Base-by-base conservation (phyloP, 2,329 filamentous ascomycete species). In the Sporothrix pallida region DNA sequence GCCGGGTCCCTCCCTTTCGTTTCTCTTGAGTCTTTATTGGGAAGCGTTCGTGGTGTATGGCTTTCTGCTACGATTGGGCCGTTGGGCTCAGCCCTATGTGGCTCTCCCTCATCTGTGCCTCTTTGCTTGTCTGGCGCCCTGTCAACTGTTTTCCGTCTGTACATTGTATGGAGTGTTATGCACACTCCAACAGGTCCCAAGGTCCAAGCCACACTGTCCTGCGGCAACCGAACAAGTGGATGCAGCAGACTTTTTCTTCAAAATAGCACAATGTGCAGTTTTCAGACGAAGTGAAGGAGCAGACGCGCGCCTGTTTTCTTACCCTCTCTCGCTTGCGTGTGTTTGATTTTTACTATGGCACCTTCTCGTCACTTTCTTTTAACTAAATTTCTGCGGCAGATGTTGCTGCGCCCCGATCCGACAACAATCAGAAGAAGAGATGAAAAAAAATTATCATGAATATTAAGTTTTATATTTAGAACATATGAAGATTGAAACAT, bases 31-130 rank as follows among this genome's bases (percentile, higher is more conserved):
- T 26, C 17, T 31, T 52, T 26, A 6, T 60, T 8, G 9, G 52
- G 13, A 26, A 23, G 9, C 20, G 52, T 56, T 58, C 23, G 31
- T 58, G 37, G 68, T 70, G 67, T 23, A 20, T 54, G 48, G 71
- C 46, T 50, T 26, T 52, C 67, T 15, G 2, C 67, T 69, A 17
- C 20, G 48, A 69, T 52, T 70, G 68, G 70, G 13, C 5, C 44
- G 48, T 52, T 74, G 54, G 31, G 70, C 71, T 76, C 75, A 76
- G 75, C 75, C 75, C 75, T 76, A 76, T 73, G 68, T 65, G 50
- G 54, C 65, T 20, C 63, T 44, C 37, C n/a, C 12, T 15, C 52
- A 10, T 9, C 65, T 73, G 44, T 73, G 54, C 50, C 63, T 12
- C 20, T 37, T 42, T 0, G 7, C 17, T 23, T 54, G 17, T 42